Evolutionary conservation across 305 asterid genomes (phyloP).

Genomic region (Fraxinus velutina): DNA sequence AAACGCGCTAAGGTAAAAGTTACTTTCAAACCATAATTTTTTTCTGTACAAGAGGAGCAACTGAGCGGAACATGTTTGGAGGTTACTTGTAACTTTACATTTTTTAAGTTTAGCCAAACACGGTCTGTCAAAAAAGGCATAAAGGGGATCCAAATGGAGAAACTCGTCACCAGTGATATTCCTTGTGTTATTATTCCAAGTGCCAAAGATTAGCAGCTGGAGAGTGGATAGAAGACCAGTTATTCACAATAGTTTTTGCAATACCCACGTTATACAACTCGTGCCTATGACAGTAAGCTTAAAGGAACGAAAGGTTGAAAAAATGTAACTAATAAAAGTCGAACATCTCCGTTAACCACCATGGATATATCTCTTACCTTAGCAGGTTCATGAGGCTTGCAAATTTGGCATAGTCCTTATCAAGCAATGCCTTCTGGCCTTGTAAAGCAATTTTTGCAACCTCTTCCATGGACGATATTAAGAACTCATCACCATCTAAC

Average conservation of each 20-base stretch:
- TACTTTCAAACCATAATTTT: not conserved
- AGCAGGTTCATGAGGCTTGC: slow-evolving; percentile 68
- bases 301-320: not conserved
- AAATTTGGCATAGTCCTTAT: slow-evolving; percentile 51
- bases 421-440: slow-evolving; percentile 59
- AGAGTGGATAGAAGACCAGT: not conserved
- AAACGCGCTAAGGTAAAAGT: not conserved
- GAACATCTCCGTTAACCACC: not conserved
- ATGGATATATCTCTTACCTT: slow-evolving; percentile 40
- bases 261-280: not conserved
- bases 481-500: slow-evolving; percentile 77
- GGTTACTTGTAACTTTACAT: not conserved
- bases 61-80: not conserved
- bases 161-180: not conserved
- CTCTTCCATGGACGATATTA: slow-evolving; percentile 69
- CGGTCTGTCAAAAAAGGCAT: not conserved
- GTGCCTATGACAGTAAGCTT: not conserved
- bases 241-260: not conserved
- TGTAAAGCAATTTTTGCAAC: slow-evolving; percentile 72
- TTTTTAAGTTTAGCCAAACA: not conserved
- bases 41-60: not conserved
- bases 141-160: not conserved
- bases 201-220: not conserved
- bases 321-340: not conserved
- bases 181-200: not conserved